These are phyloP conservation scores for Monilinia aucupariae DNA, from an alignment of 2,329 filamentous ascomycete genomes.

Conservation along the genomic window DNA sequence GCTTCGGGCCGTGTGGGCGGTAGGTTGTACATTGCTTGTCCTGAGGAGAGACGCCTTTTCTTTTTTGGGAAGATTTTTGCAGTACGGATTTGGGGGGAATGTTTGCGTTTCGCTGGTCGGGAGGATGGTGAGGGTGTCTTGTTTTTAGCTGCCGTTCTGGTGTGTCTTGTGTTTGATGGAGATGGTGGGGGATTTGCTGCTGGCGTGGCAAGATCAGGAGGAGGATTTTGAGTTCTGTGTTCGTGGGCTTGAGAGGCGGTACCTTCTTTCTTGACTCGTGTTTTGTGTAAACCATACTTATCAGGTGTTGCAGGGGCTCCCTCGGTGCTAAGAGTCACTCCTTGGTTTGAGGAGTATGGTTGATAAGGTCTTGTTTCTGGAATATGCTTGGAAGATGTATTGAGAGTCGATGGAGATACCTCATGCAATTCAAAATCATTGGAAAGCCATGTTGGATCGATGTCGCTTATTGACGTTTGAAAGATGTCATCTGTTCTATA, in stretches of 20 bases:
- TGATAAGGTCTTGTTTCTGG: too few relatives aligned
- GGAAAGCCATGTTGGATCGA: too few relatives aligned
- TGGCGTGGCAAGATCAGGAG: too few relatives aligned
- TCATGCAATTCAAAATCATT: neutral
- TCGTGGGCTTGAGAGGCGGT: neutral
- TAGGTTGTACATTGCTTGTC: neutral
- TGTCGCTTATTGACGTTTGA: neutral
- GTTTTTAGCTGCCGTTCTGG: neutral
- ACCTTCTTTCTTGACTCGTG: neutral
- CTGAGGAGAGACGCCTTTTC: too few relatives aligned
- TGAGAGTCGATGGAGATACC: too few relatives aligned
- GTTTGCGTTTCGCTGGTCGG: neutral
- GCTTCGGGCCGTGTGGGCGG: neutral
- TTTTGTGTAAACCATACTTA: neutral
- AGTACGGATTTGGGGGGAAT: neutral
- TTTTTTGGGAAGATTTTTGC: neutral
- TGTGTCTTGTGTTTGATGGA: neutral
- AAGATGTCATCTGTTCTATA: neutral
- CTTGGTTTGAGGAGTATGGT: neutral
- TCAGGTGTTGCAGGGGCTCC: neutral
- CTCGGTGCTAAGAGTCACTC: neutral
- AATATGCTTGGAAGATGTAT: too few relatives aligned
- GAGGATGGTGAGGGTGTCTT: too few relatives aligned
- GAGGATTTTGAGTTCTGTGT: neutral
- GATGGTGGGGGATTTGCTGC: neutral